Evolutionary conservation across 768 basidiomycete genomes (phyloP).

Genomic region (Epithele typhae): DNA sequence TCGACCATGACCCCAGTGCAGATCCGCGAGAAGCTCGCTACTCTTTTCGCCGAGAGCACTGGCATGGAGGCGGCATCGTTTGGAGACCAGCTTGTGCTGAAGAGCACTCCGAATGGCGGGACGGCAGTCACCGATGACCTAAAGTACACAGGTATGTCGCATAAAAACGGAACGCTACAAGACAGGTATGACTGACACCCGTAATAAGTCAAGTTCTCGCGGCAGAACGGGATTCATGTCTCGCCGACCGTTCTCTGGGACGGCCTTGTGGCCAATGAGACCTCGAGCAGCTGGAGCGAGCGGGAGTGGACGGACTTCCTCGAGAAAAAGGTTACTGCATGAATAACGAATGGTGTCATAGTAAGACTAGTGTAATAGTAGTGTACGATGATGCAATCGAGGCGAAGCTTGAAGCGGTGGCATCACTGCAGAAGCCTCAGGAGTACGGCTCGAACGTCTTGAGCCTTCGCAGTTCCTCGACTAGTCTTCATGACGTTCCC

Average conservation of each 20-base stretch:
- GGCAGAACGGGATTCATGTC: constrained; percentile 91
- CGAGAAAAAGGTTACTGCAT: constrained; percentile 42
- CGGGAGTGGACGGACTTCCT: constrained; percentile 81
- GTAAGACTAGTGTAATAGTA: constrained; percentile 7
- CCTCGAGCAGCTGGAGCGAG: constrained; percentile 80
- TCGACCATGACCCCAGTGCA: constrained; percentile 63
- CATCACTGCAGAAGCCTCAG: constrained; percentile 37
- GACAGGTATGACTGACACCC: too few relatives aligned
- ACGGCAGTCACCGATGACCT: constrained; percentile 79
- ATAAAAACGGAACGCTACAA: too few relatives aligned
- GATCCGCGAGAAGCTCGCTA: constrained; percentile 69
- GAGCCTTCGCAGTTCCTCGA: constrained; percentile 75
- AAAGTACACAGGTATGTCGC: constrained; percentile 76
- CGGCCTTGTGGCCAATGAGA: constrained; percentile 63
- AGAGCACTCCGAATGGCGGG: constrained; percentile 71
- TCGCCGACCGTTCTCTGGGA: constrained; percentile 82
- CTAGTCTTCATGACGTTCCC: constrained; percentile 84
- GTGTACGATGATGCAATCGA: constrained; percentile 1
- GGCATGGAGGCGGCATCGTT: constrained; percentile 47
- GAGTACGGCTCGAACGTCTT: constrained; percentile 47
- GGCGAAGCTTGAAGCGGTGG: not conserved
- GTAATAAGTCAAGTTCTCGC: constrained; percentile 87
- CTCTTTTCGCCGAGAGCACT: constrained; percentile 51
- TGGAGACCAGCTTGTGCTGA: constrained; percentile 57
- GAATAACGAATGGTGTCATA: not conserved